Evolutionary conservation across 495 filamentous ascomycete species (phyloP).

Genomic region (Podospora pseudoanserina): DNA sequence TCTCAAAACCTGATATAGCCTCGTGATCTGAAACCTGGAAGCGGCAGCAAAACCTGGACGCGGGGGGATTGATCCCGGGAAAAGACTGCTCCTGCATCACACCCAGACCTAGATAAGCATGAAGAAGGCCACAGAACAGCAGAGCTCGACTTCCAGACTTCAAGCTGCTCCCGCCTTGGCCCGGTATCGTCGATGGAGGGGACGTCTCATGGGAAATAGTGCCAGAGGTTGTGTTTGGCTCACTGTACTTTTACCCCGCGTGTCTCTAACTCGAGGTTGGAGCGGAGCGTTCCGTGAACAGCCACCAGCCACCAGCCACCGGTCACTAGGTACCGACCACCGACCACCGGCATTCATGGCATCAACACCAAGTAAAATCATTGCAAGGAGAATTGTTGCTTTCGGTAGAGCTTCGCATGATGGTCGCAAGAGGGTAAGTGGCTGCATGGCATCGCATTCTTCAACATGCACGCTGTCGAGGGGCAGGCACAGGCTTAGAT

Average conservation of each 20-base stretch:
- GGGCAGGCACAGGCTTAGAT: background rate
- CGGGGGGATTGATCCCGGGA: background rate
- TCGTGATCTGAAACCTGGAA: background rate
- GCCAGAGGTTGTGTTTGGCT: conserved; percentile 9
- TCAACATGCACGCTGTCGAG: background rate
- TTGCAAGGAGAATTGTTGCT: background rate
- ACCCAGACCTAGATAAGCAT: background rate
- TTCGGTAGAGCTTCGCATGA: background rate
- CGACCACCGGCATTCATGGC: background rate
- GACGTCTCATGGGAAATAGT: conserved; percentile 28
- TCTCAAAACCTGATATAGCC: background rate
- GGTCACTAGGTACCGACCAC: background rate
- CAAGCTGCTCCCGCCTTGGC: conserved; percentile 9
- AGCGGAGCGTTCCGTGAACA: background rate
- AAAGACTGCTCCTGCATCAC: background rate
- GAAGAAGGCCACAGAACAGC: background rate
- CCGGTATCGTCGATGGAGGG: conserved; percentile 20
- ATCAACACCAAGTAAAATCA: background rate
- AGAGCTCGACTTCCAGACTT: too few relatives aligned
- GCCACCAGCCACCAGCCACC: background rate
- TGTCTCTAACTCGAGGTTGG: conserved; percentile 20
- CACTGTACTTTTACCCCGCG: conserved; percentile 24
- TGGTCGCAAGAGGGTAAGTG: background rate
- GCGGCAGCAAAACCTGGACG: background rate
- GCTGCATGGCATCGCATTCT: background rate